These are phyloP conservation scores for Aspergillus sp. DNA, from an alignment of 2,329 filamentous ascomycete species.

Conservation along the genomic window DNA sequence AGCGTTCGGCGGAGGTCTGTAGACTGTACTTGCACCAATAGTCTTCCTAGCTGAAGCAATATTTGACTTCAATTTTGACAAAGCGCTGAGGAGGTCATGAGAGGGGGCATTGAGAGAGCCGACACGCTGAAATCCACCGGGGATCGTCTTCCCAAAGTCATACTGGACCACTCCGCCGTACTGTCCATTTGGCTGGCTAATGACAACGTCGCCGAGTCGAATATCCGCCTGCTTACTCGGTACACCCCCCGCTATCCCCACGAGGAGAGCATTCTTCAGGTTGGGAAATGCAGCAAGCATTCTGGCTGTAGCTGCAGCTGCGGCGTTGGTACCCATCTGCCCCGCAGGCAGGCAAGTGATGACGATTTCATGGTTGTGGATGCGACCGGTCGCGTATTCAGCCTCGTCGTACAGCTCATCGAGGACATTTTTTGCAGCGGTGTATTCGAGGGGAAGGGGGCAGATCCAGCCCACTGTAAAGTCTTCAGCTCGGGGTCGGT, in stretches of 20 bases:
- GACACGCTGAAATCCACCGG: not conserved
- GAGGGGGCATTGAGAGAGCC: conserved; percentile 1
- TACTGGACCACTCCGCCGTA: conserved; percentile 8
- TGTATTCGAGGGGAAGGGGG: not conserved
- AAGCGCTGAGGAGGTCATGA: not conserved
- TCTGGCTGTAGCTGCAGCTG: not conserved
- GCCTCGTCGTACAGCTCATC: conserved; percentile 5
- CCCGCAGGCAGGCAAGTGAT: conserved; percentile 1
- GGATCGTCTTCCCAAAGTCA: conserved; percentile 8
- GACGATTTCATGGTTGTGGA: conserved; percentile 1
- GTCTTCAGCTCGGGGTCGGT: not conserved
- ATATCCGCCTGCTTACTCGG: conserved; percentile 1
- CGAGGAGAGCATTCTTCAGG: not conserved
- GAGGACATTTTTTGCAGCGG: not conserved
- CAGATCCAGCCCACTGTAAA: conserved; percentile 6
- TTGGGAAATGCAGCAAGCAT: not conserved
- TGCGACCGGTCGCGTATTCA: conserved; percentile 1
- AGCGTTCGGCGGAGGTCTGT: too few species aligned
- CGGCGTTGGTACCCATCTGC: not conserved
- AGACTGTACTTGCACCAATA: not conserved
- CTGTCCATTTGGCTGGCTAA: not conserved
- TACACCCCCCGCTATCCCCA: not conserved
- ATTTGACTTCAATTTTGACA: not conserved
- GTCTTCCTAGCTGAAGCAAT: not conserved
- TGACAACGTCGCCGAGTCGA: conserved; percentile 1